These are phyloP conservation scores for Gossypium raimondii DNA, from an alignment of 345 rosid genomes.

Conservation along the genomic window DNA sequence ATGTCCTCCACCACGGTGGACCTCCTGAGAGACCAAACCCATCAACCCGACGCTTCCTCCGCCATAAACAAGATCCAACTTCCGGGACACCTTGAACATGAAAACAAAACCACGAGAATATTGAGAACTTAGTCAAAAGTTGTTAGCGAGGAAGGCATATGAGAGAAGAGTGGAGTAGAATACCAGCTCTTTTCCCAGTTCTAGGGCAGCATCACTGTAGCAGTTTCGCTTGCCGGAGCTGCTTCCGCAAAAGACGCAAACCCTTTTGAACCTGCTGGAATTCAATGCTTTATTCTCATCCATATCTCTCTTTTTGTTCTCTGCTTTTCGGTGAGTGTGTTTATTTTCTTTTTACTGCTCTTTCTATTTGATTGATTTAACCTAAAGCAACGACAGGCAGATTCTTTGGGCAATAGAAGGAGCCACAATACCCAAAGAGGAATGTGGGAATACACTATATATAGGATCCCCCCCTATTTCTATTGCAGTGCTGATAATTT, in stretches of 20 bases:
- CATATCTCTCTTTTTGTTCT: slow-evolving; percentile 10
- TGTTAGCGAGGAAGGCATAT: not conserved
- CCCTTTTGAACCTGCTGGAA: slow-evolving; percentile 61
- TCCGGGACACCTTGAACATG: slow-evolving; percentile 41
- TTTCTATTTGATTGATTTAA: slow-evolving; percentile 10
- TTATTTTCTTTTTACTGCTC: not conserved
- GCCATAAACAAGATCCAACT: slow-evolving; percentile 64
- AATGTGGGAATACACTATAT: slow-evolving; percentile 22
- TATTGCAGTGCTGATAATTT: not conserved
- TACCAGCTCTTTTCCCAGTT: slow-evolving; percentile 82
- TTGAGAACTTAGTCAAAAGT: not conserved
- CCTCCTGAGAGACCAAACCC: slow-evolving; percentile 69
- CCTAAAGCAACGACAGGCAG: slow-evolving; percentile 8
- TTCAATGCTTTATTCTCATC: slow-evolving; percentile 26
- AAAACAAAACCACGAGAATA: not conserved
- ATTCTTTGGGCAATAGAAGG: not conserved
- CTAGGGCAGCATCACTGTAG: slow-evolving; percentile 74
- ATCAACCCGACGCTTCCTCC: slow-evolving; percentile 73
- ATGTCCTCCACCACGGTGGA: slow-evolving; percentile 60
- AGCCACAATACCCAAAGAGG: slow-evolving; percentile 17
- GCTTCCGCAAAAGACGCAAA: slow-evolving; percentile 92
- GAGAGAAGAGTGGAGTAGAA: not conserved
- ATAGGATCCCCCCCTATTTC: slow-evolving; percentile 10
- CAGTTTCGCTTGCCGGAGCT: slow-evolving; percentile 66
- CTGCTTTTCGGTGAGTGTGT: not conserved